phyloP scores from a whole-genome alignment of 495 filamentous ascomycete genomes.

The Lophiostoma macrostomum region DNA sequence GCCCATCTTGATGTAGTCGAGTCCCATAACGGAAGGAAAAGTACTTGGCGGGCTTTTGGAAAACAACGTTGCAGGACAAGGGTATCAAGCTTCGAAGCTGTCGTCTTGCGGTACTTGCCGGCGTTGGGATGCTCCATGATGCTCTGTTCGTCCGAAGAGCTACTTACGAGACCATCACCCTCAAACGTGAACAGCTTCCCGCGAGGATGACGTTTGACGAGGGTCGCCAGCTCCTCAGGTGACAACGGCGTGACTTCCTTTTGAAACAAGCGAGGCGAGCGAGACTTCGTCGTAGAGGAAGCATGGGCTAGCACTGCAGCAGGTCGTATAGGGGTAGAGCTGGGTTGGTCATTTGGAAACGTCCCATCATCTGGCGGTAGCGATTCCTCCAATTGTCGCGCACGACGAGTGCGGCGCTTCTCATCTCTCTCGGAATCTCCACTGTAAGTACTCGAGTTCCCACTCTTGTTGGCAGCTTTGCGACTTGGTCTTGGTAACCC shows the following conservation, averaged over 20 bases:
- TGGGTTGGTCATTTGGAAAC: too few species aligned
- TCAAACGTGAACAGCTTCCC: slow-evolving; percentile 28
- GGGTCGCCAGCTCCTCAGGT: slow-evolving; percentile 2
- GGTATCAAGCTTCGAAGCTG: background rate
- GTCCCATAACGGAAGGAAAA: slow-evolving; percentile 39
- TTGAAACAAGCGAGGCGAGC: background rate
- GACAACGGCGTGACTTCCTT: slow-evolving; percentile 14
- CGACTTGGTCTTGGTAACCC: too few species aligned
- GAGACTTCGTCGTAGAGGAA: background rate
- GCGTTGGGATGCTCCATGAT: background rate
- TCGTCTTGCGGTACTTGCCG: background rate
- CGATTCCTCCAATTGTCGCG: too few species aligned
- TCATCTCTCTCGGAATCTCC: too few species aligned
- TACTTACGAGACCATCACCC: slow-evolving; percentile 11
- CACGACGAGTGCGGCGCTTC: too few species aligned
- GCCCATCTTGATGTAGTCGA: background rate
- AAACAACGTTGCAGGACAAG: slow-evolving; percentile 1
- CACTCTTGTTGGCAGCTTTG: too few species aligned
- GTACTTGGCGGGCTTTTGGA: slow-evolving; percentile 6
- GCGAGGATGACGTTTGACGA: slow-evolving; percentile 16
- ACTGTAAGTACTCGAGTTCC: too few species aligned
- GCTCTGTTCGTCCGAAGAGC: slow-evolving; percentile 4
- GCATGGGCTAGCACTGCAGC: background rate
- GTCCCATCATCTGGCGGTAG: too few species aligned
- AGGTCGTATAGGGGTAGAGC: background rate